A percentile compares a stretch with the other conserved stretches of the same genome.
Conservation (phyloP, 1,139 yeast species). For the Yamadazyma kanchanaburiensis region DNA sequence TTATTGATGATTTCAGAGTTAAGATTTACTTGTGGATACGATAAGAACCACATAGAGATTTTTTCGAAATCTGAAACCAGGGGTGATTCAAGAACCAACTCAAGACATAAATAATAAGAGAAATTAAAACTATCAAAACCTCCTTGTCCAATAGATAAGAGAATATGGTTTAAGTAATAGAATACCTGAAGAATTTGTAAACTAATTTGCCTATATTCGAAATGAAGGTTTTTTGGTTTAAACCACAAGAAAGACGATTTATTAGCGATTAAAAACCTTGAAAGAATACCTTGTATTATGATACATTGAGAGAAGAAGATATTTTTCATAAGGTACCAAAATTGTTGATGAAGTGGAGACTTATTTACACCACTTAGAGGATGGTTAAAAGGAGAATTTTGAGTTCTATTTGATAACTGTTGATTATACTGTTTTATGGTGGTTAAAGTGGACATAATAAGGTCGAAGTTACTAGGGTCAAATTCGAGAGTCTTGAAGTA, state of each 20-base stretch:
- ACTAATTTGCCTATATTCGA: constrained; percentile 28
- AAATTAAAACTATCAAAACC: constrained; percentile 71
- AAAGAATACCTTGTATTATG: constrained; percentile 54
- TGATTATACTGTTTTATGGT: constrained; percentile 26
- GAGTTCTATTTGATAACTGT: constrained; percentile 20
- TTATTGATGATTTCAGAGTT: constrained; percentile 29
- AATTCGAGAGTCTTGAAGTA: constrained; percentile 21
- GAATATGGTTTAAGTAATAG: constrained; percentile 53
- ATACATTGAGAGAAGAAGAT: constrained; percentile 50
- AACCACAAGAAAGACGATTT: constrained; percentile 8
- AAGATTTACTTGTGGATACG: constrained; percentile 36
- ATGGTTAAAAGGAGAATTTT: constrained; percentile 21
- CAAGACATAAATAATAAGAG: constrained; percentile 53
- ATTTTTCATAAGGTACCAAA: constrained; percentile 39
- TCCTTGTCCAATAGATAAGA: constrained; percentile 62
- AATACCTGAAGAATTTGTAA: constrained; percentile 42
- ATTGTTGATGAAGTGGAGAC: constrained; percentile 18
- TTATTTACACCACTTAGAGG: too few species aligned
- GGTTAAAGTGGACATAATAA: constrained; percentile 18
- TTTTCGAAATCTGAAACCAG: constrained; percentile 28
- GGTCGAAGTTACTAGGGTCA: constrained; percentile 14
- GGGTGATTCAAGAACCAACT: constrained; percentile 35
- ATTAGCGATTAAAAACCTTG: constrained; percentile 26
- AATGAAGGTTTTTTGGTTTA: constrained; percentile 12
- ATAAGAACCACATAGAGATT: constrained; percentile 38